Evolutionary conservation across 129 eudicot genomes (phyloP), one percentile per base, ranked within the genome.

Genomic region (Escallonia rubra): DNA sequence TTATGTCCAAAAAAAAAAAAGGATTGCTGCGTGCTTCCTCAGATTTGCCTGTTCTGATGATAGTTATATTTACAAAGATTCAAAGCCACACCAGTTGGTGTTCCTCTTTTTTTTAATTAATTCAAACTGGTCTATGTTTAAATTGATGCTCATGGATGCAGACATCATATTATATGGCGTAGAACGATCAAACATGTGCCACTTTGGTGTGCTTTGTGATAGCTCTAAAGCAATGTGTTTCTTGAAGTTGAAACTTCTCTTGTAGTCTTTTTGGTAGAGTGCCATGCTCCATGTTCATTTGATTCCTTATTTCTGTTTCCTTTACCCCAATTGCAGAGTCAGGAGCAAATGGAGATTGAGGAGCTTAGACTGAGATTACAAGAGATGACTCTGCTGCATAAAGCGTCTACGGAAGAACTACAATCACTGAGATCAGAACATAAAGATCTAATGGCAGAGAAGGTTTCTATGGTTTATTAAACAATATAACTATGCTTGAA

Each of bases 381-480:
- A 69, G 84, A 84, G 56, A 76, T 71, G 76, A 66, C 79, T 68
- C 81, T 68, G 78, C 76, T 85, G 49, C 83, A 82, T 78, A 81
- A 86, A 65, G 59, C 53, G 54, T 70, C 85, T 64, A 57, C 74
- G 23, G 66, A 72, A 71, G 90, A 89, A 74, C 84, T 86, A 63
- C 71, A 85, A 12, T 67, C 70, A 42, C 61, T 84, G 69, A 78
- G 76, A 77, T 63, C 57, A 61, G 82, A 93, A 69, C 69, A 78
- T 42, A 70, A 58, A 60, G 77, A 69, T 74, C 57, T 89, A 64
- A 80, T 82, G 72, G 63, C 74, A 60, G 98, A 92, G 70, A 88
- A 92, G 95, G 98, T 88, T 81, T 62, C 2, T 45, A 59, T 69
- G 41, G 57, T 53, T 63, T 53, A 61, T 48, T 11, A 46, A 49